phyloP scores from a whole-genome alignment of 805 yeast genomes.

The Myxozyma neotropica region DNA sequence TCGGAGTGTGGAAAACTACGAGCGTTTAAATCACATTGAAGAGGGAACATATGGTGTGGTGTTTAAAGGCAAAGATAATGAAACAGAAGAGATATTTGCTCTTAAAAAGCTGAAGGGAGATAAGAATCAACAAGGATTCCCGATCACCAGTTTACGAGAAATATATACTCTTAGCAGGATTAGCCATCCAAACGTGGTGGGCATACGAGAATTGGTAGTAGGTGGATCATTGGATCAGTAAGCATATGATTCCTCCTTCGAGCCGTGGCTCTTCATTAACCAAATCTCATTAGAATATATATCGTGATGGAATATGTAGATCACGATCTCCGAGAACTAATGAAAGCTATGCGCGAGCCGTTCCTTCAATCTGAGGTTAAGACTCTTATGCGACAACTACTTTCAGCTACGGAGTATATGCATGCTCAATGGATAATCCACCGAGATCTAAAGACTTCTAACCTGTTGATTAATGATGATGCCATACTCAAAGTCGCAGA shows the following conservation, averaged over 20 bases:
- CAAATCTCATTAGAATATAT: constrained; percentile 32
- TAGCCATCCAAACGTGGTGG: constrained; percentile 55
- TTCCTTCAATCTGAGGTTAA: constrained; percentile 40
- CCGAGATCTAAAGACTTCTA: constrained; percentile 40
- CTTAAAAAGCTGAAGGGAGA: constrained; percentile 57
- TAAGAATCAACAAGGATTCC: constrained; percentile 56
- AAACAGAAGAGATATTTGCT: constrained; percentile 56
- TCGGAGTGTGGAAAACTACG: constrained; percentile 34
- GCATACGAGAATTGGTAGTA: constrained; percentile 56
- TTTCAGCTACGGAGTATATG: constrained; percentile 36
- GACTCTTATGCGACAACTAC: constrained; percentile 38
- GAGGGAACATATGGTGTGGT: constrained; percentile 57
- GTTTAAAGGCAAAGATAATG: constrained; percentile 53
- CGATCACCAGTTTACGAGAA: constrained; percentile 67
- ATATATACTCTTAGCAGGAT: constrained; percentile 58
- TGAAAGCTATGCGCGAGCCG: constrained; percentile 33
- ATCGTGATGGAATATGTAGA: constrained; percentile 42
- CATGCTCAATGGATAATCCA: constrained; percentile 38
- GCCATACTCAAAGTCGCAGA: constrained; percentile 39
- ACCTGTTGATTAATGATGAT: constrained; percentile 35
- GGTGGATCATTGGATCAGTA: constrained; percentile 38
- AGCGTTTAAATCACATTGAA: constrained; percentile 39
- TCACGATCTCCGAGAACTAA: constrained; percentile 38
- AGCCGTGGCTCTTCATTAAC: not conserved
- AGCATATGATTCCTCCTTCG: constrained; percentile 9